Evolutionary conservation across 345 rosid species (phyloP).

Genomic region (Anastatica hierochuntica): DNA sequence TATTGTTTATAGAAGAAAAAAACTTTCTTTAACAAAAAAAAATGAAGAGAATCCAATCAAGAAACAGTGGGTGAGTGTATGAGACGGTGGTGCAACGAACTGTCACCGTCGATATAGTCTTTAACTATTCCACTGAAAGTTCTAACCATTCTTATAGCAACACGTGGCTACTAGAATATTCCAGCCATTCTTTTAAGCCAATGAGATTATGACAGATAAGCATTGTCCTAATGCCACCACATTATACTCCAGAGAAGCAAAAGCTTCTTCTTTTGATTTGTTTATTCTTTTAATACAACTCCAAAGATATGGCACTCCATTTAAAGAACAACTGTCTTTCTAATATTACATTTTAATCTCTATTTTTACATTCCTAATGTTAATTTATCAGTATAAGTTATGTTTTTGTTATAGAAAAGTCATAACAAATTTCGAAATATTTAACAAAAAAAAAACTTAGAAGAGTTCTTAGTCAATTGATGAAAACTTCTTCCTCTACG

Average conservation of each 20-base stretch:
- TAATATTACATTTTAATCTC: background rate
- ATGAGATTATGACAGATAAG: constrained; percentile 6
- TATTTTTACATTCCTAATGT: background rate
- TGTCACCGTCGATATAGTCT: constrained; percentile 23
- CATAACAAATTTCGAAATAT: background rate
- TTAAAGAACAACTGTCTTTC: constrained; percentile 1
- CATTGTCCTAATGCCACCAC: constrained; percentile 9
- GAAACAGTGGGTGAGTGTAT: background rate
- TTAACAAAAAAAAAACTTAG: background rate
- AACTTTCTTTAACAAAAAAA: background rate
- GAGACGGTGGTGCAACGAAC: constrained; percentile 22
- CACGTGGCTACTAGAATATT: constrained; percentile 12
- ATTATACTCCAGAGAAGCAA: constrained; percentile 21
- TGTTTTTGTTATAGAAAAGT: background rate
- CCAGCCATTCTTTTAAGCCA: constrained; percentile 11
- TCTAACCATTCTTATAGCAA: background rate
- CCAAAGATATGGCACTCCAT: constrained; percentile 10
- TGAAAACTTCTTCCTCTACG: constrained; percentile 4
- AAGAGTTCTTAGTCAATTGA: constrained; percentile 1
- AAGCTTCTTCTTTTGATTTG: constrained; percentile 9
- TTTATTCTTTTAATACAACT: background rate
- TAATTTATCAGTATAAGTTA: no score
- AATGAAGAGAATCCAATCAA: background rate
- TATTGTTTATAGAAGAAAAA: background rate
- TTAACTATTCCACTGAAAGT: constrained; percentile 21